phyloP scores from a whole-genome alignment of 805 yeast genomes.

The Wickerhamiella shivajii region DNA sequence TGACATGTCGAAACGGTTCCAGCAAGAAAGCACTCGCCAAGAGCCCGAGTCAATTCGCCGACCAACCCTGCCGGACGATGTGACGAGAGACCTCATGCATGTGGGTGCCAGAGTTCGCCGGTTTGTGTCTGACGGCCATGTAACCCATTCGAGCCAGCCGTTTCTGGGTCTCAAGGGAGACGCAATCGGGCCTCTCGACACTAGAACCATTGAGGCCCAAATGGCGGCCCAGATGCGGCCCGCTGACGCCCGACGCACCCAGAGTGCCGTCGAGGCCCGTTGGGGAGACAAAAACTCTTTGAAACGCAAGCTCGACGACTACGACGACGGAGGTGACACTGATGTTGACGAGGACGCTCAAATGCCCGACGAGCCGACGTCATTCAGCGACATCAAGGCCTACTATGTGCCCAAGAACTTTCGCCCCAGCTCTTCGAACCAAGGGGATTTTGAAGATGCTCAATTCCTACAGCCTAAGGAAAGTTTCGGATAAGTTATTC shows the following conservation, averaged over 20 bases:
- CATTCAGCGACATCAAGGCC: conserved; percentile 8
- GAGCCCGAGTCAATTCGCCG: background rate
- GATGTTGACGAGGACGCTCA: conserved; percentile 10
- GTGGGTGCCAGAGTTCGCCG: conserved; percentile 21
- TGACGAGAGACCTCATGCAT: conserved; percentile 16
- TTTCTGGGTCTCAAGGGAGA: conserved; percentile 19
- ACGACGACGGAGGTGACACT: conserved; percentile 18
- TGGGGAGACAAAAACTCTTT: background rate
- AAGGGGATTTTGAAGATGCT: conserved; percentile 21
- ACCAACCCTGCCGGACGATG: conserved; percentile 13
- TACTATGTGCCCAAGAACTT: conserved; percentile 11
- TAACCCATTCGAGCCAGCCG: conserved; percentile 11
- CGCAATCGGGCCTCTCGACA: conserved; percentile 17
- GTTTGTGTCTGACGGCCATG: conserved; percentile 23
- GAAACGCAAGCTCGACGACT: conserved; percentile 8
- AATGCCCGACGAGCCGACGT: conserved; percentile 1
- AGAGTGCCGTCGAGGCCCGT: background rate
- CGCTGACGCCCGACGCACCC: background rate
- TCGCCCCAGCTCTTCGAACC: conserved; percentile 9
- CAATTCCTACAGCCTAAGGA: conserved; percentile 15
- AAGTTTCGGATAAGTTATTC: background rate
- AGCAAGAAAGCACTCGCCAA: background rate
- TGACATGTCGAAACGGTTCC: conserved; percentile 1
- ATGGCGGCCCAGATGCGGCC: conserved; percentile 1
- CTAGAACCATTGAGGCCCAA: conserved; percentile 8